Evolutionary conservation across 176 grass and related monocot genomes (phyloP).

Genomic region (Zoysia japonica): DNA sequence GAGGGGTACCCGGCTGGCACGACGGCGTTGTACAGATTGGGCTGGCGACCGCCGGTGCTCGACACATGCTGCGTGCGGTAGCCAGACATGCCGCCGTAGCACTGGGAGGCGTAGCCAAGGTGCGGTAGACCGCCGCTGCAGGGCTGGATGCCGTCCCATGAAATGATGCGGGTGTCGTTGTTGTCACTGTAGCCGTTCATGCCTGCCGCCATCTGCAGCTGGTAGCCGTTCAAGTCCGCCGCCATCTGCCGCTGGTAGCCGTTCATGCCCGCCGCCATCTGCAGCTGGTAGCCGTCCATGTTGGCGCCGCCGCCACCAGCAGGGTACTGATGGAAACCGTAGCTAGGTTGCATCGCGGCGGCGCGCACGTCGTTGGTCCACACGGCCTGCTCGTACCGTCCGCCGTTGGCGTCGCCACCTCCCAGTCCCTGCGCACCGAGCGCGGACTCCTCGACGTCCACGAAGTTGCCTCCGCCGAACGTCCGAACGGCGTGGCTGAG

Average conservation of each 20-base stretch:
- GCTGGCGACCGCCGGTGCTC: background rate
- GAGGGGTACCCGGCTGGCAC: background rate
- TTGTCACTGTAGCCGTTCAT: background rate
- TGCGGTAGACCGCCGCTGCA: background rate
- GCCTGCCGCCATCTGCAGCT: background rate
- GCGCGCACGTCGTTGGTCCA: background rate
- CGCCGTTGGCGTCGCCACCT: no score
- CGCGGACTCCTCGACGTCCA: background rate
- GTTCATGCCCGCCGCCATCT: constrained; percentile 7
- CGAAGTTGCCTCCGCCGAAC: background rate
- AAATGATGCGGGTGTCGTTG: background rate
- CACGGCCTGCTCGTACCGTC: background rate
- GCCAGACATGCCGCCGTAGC: background rate
- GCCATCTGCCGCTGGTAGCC: constrained; percentile 16
- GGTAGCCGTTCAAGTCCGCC: background rate
- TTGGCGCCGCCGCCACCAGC: background rate
- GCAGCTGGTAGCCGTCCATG: constrained; percentile 22
- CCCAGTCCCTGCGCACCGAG: background rate
- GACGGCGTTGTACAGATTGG: background rate
- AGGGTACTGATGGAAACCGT: background rate
- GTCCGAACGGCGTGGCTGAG: background rate
- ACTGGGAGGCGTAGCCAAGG: background rate
- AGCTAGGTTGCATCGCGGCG: background rate
- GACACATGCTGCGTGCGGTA: background rate
- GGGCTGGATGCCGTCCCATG: background rate